Conservation (phyloP, 257 asterid genomes). For the Cruciata laevipes region DNA sequence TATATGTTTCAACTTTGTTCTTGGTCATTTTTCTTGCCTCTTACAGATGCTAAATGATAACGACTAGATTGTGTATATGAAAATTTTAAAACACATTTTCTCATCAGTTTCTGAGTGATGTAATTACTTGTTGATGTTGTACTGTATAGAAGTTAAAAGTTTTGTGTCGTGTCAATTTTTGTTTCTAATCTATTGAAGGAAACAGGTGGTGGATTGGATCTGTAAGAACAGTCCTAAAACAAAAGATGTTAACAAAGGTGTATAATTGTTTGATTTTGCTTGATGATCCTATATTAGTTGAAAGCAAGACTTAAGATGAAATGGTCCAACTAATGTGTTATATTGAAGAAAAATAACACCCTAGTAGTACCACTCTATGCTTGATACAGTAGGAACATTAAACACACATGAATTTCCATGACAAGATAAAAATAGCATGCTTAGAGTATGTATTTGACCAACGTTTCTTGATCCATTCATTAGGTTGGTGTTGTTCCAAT, state of each 20-base stretch:
- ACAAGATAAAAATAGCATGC: not conserved
- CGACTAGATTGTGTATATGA: not conserved
- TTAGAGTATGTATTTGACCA: constrained; percentile 6
- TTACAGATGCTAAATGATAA: not conserved
- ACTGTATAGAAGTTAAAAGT: not conserved
- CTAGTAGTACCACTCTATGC: not conserved
- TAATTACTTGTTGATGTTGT: not conserved
- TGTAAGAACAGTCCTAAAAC: not conserved
- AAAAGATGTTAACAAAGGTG: not conserved
- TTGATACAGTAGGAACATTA: not conserved
- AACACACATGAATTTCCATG: not conserved
- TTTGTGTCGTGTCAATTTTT: not conserved
- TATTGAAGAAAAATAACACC: constrained; percentile 1
- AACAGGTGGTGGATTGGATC: constrained; percentile 1
- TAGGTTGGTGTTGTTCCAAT: constrained; percentile 95
- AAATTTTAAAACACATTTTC: not conserved
- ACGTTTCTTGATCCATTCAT: constrained; percentile 16
- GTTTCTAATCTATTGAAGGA: not conserved
- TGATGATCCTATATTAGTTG: not conserved
- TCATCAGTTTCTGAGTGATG: not conserved
- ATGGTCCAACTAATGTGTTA: not conserved
- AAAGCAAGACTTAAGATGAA: not conserved
- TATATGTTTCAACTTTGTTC: not conserved
- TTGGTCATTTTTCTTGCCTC: not conserved
- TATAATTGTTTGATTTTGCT: not conserved